These are phyloP conservation scores for Trichoderma lentiforme DNA, from an alignment of 2,329 filamentous ascomycete species.

Conservation along the genomic window DNA sequence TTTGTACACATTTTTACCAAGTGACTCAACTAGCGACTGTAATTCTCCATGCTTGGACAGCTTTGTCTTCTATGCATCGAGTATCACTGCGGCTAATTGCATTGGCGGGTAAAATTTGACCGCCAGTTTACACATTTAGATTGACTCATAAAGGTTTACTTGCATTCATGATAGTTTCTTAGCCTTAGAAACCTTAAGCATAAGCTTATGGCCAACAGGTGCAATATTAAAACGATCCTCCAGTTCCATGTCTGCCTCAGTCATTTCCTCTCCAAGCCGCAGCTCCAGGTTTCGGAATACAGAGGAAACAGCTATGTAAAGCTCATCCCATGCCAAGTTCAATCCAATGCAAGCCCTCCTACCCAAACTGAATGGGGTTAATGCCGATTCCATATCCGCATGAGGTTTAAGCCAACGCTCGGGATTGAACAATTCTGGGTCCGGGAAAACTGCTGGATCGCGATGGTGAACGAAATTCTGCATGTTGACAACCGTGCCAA, in stretches of 20 bases:
- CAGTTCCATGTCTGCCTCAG: slow-evolving; percentile 2
- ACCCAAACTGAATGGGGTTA: not conserved
- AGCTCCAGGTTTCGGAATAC: not conserved
- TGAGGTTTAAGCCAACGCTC: not conserved
- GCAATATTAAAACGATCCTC: not conserved
- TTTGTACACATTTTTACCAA: not conserved
- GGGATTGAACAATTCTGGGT: not conserved
- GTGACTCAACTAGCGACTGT: not conserved
- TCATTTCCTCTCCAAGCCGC: not conserved
- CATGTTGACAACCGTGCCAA: not conserved
- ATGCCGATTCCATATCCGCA: not conserved
- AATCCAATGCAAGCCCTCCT: not conserved
- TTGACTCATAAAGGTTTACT: not conserved
- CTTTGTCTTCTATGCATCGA: not conserved
- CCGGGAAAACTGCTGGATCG: not conserved
- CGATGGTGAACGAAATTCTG: not conserved
- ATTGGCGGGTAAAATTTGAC: not conserved
- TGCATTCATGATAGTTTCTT: not conserved
- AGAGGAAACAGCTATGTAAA: not conserved
- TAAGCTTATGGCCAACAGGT: not conserved
- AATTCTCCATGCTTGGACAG: not conserved
- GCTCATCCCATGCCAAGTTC: not conserved
- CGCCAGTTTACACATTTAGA: not conserved
- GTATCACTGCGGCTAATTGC: not conserved
- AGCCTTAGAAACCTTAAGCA: not conserved